phyloP scores from a whole-genome alignment of 352 stramenopile genomes.

The Phytophthora pseudosyringae region DNA sequence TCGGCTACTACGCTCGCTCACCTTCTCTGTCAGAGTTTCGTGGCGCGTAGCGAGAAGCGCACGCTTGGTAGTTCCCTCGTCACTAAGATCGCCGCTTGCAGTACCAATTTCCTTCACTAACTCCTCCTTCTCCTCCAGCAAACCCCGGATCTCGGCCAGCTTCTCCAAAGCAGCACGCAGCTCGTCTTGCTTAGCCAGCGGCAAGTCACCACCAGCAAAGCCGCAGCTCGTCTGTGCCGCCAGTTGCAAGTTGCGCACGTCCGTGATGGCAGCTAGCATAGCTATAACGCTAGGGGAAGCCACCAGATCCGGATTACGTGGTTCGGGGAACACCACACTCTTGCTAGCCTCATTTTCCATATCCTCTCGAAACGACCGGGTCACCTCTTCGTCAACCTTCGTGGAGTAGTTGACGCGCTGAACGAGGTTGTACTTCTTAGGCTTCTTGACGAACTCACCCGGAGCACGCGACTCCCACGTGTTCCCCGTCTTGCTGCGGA shows the following conservation, averaged over 20 bases:
- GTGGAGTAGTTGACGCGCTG: constrained; percentile 65
- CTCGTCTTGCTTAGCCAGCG: constrained; percentile 69
- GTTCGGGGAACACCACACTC: constrained; percentile 38
- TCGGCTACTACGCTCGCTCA: constrained; percentile 75
- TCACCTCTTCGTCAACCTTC: constrained; percentile 64
- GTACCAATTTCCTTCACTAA: constrained; percentile 58
- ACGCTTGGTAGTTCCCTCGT: constrained; percentile 47
- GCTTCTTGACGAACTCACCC: constrained; percentile 61
- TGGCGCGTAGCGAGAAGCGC: constrained; percentile 57
- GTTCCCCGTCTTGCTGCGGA: constrained; percentile 79
- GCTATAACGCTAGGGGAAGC: constrained; percentile 43
- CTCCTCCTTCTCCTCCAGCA: constrained; percentile 60
- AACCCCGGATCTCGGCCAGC: constrained; percentile 51
- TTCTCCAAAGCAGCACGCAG: constrained; percentile 51
- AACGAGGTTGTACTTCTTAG: constrained; percentile 79
- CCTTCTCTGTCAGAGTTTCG: constrained; percentile 57
- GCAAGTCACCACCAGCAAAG: constrained; percentile 55
- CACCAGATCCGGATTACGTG: constrained; percentile 38
- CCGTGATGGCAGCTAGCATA: constrained; percentile 73
- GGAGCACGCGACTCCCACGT: constrained; percentile 52
- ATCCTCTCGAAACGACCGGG: constrained; percentile 53
- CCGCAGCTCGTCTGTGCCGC: constrained; percentile 60
- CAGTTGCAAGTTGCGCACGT: constrained; percentile 72
- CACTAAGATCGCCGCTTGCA: constrained; percentile 53
- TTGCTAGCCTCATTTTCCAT: constrained; percentile 23